phyloP scores from a whole-genome alignment of 495 filamentous ascomycete species.

The Tuber aestivum region DNA sequence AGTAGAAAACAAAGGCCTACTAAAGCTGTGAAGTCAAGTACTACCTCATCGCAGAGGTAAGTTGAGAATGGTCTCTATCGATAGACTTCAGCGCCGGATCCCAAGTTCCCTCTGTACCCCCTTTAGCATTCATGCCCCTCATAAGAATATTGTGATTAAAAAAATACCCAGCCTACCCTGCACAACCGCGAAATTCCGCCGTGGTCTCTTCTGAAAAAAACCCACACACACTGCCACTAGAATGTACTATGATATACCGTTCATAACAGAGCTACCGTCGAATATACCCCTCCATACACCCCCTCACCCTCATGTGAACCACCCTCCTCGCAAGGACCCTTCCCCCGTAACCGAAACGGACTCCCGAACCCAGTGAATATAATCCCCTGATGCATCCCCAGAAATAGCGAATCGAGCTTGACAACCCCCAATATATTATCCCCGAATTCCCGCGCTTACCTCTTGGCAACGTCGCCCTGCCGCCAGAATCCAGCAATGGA shows the following conservation, averaged over 20 bases:
- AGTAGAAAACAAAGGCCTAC: slow-evolving; percentile 50
- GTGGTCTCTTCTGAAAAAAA: slow-evolving; percentile 25
- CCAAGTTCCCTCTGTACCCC: slow-evolving; percentile 24
- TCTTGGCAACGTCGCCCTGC: slow-evolving; percentile 63
- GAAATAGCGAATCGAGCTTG: slow-evolving; percentile 79
- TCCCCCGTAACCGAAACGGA: slow-evolving; percentile 59
- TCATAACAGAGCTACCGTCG: slow-evolving; percentile 4
- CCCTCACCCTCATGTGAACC: slow-evolving; percentile 13
- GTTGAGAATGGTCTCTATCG: slow-evolving; percentile 64
- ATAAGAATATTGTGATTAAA: too few relatives aligned
- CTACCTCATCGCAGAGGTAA: slow-evolving; percentile 62
- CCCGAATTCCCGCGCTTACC: slow-evolving; percentile 40
- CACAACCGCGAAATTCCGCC: slow-evolving; percentile 31
- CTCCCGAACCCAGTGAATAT: slow-evolving; percentile 73
- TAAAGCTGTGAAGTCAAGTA: slow-evolving; percentile 75
- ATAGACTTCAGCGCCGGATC: slow-evolving; percentile 56
- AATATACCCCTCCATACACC: background rate
- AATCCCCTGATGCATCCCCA: slow-evolving; percentile 85
- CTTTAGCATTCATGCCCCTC: background rate
- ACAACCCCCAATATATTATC: slow-evolving; percentile 76
- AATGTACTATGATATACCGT: slow-evolving; percentile 12
- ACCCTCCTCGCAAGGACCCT: slow-evolving; percentile 37
- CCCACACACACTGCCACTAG: slow-evolving; percentile 12
- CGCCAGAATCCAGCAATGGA: too few relatives aligned
- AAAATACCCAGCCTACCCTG: slow-evolving; percentile 21